phyloP scores from a whole-genome alignment of 2,329 filamentous ascomycete species.

The Sporothrix pseudoabietina region DNA sequence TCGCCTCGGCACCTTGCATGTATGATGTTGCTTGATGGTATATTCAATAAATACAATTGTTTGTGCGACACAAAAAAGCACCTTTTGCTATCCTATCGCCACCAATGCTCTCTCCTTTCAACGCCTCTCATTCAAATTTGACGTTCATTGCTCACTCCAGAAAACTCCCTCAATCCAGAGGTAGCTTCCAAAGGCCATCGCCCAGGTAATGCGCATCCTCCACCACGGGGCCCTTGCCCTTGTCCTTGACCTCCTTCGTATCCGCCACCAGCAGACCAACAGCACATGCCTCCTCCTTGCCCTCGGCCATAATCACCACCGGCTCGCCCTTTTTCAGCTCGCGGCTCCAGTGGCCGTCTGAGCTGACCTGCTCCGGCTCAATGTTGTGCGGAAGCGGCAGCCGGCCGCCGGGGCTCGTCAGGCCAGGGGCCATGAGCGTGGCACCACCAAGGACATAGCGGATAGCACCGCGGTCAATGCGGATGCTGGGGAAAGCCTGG shows the following conservation, averaged over 20 bases:
- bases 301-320: slow-evolving; percentile 88
- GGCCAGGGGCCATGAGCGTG: slow-evolving; percentile 91
- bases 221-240: slow-evolving; percentile 91
- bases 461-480: slow-evolving; percentile 94
- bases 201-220: slow-evolving; percentile 93
- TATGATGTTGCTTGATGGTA: neutral
- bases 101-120: neutral
- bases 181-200: slow-evolving; percentile 85
- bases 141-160: too few species aligned
- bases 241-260: slow-evolving; percentile 88
- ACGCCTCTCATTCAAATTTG: neutral
- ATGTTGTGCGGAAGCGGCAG: slow-evolving; percentile 61
- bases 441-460: slow-evolving; percentile 93
- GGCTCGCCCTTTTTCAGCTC: slow-evolving; percentile 80
- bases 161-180: slow-evolving; percentile 46
- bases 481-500: slow-evolving; percentile 75
- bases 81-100: neutral
- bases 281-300: slow-evolving; percentile 87
- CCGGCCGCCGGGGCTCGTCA: slow-evolving; percentile 80
- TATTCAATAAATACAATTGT: neutral
- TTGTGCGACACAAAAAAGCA: neutral
- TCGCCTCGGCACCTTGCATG: neutral
- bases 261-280: slow-evolving; percentile 82
- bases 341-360: slow-evolving; percentile 59
- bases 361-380: slow-evolving; percentile 43